phyloP scores from a whole-genome alignment of 495 filamentous ascomycete species.

The Staphylotrichum tortipilum region DNA sequence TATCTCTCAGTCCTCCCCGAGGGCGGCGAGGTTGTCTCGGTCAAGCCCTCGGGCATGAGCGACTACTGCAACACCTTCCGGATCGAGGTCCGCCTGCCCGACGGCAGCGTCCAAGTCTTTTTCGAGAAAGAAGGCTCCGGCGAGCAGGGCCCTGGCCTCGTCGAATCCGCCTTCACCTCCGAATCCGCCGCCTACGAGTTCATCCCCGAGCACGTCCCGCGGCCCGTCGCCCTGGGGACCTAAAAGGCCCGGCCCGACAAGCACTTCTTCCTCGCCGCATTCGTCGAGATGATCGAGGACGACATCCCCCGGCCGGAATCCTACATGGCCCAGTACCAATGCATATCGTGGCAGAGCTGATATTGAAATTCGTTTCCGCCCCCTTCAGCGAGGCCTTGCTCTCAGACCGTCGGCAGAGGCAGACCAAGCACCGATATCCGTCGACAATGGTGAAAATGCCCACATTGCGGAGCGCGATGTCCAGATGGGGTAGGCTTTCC shows the following conservation, averaged over 20 bases:
- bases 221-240: conserved; percentile 13
- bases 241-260: conserved; percentile 13
- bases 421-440: not conserved
- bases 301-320: conserved; percentile 14
- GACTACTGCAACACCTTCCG: conserved; percentile 16
- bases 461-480: not conserved
- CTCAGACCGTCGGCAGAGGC: not conserved
- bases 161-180: conserved; percentile 10
- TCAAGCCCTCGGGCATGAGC: conserved; percentile 15
- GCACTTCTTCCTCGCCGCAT: conserved; percentile 20
- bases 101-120: conserved; percentile 11
- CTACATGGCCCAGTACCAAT: conserved; percentile 29
- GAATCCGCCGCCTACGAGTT: conserved; percentile 16
- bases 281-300: conserved; percentile 19
- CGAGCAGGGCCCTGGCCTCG: conserved; percentile 1
- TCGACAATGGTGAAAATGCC: not conserved
- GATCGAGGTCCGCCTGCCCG: conserved; percentile 16
- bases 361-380: not conserved
- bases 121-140: conserved; percentile 15
- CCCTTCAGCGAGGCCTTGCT: not conserved
- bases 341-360: too few relatives aligned
- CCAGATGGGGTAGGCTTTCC: not conserved
- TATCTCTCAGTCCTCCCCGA: conserved; percentile 16
- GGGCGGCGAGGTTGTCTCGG: conserved; percentile 11
- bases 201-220: conserved; percentile 18